A percentile compares a stretch with the other conserved stretches of the same genome.
phyloP scores from a whole-genome alignment of 1,284 basidiomycete species.

The Ustilago bromivora region DNA sequence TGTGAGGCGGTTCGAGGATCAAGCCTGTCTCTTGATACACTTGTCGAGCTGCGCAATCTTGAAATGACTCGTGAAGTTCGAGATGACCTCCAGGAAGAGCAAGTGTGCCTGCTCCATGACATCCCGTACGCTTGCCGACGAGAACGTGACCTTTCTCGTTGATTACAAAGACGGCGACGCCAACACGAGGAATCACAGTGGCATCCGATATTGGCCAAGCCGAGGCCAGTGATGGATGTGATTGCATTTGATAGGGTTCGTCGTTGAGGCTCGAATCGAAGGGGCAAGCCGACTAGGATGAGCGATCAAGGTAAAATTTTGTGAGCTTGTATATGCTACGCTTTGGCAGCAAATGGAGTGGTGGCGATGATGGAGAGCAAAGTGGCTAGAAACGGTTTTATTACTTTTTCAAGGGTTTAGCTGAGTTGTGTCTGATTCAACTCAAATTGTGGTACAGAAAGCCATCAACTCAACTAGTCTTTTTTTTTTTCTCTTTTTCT shows the following conservation, averaged over 20 bases:
- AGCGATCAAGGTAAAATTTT: neutral
- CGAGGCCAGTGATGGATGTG: neutral
- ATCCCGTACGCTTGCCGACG: slow-evolving; percentile 63
- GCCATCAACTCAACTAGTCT: neutral
- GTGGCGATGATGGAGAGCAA: neutral
- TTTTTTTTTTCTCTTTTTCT: neutral
- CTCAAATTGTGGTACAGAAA: neutral
- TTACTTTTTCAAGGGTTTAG: neutral
- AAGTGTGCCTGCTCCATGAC: slow-evolving; percentile 61
- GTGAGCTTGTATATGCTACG: neutral
- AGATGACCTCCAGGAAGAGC: slow-evolving; percentile 68
- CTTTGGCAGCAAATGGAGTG: neutral
- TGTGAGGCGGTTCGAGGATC: slow-evolving; percentile 30
- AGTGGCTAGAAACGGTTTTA: neutral
- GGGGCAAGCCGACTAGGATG: neutral
- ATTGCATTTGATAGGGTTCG: neutral
- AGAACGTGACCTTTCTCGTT: slow-evolving; percentile 55
- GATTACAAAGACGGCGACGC: slow-evolving; percentile 65
- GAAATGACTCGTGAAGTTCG: slow-evolving; percentile 64
- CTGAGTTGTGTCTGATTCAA: neutral
- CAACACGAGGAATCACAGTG: slow-evolving; percentile 56
- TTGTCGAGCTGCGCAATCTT: slow-evolving; percentile 60
- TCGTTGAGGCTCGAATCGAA: neutral
- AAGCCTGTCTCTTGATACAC: slow-evolving; percentile 53
- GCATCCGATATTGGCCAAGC: slow-evolving; percentile 41